Percentiles rank a stretch among this genome's conserved stretches.
Conservation (phyloP, 345 rosid genomes). For the Trapa incisa region DNA sequence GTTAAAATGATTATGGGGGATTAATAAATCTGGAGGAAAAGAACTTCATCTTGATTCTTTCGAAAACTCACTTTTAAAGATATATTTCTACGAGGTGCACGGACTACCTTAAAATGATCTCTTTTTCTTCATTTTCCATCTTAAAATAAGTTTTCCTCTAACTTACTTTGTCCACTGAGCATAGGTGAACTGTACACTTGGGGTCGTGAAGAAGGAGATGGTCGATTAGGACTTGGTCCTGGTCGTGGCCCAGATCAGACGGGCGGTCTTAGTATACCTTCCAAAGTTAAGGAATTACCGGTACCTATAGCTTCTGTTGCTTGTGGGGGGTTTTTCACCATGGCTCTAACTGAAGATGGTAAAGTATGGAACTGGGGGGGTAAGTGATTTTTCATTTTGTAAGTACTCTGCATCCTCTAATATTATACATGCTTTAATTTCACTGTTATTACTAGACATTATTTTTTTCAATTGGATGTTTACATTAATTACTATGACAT, state of each 20-base stretch:
- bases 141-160: neutral
- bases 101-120: neutral
- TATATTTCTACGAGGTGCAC: neutral
- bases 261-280: conserved; percentile 87
- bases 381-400: conserved; percentile 6
- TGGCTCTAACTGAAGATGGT: conserved; percentile 64
- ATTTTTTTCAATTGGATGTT: neutral
- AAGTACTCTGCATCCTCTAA: neutral
- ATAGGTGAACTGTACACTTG: conserved; percentile 73
- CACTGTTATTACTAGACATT: neutral
- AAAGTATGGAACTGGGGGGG: conserved; percentile 96
- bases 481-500: neutral
- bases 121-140: neutral
- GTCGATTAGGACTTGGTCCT: conserved; percentile 92
- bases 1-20: neutral
- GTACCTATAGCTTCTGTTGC: conserved; percentile 58
- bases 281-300: conserved; percentile 53
- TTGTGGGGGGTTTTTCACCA: conserved; percentile 90
- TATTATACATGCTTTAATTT: neutral
- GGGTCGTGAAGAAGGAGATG: conserved; percentile 97
- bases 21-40: neutral
- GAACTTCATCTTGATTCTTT: neutral
- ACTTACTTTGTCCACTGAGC: neutral
- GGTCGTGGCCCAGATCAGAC: conserved; percentile 84
- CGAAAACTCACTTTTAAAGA: neutral